Percentiles rank a stretch among this genome's conserved stretches.
phyloP scores from a whole-genome alignment of 2,329 filamentous ascomycete species.

The Fusarium sublunatum region DNA sequence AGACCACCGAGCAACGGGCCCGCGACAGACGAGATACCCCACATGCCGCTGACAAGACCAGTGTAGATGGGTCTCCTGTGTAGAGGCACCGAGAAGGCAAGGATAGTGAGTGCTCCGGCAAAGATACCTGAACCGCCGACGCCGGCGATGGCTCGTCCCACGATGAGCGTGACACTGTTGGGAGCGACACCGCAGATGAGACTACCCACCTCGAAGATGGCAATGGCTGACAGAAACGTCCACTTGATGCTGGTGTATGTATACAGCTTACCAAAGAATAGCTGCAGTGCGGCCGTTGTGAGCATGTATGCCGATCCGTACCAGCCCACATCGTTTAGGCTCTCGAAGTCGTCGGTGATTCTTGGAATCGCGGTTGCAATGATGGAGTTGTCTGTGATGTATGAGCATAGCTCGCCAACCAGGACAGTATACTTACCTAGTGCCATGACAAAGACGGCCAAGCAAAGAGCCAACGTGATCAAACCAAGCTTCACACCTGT shows the following conservation, averaged over 20 bases:
- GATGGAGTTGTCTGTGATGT: slow-evolving; percentile 51
- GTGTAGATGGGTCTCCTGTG: slow-evolving; percentile 50
- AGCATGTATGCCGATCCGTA: slow-evolving; percentile 60
- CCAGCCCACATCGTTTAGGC: slow-evolving; percentile 62
- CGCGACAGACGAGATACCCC: slow-evolving; percentile 57
- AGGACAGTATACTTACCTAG: slow-evolving; percentile 45
- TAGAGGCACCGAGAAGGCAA: slow-evolving; percentile 53
- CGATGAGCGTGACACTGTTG: slow-evolving; percentile 50
- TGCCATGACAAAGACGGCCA: slow-evolving; percentile 57
- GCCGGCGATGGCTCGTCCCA: slow-evolving; percentile 52
- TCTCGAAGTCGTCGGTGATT: slow-evolving; percentile 57
- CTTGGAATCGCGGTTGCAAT: slow-evolving; percentile 59
- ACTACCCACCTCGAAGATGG: slow-evolving; percentile 58
- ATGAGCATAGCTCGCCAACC: slow-evolving; percentile 5
- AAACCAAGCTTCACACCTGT: slow-evolving; percentile 46
- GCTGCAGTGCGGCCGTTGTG: slow-evolving; percentile 54
- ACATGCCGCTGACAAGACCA: slow-evolving; percentile 56
- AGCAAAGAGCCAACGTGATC: slow-evolving; percentile 53
- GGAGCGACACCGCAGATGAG: slow-evolving; percentile 54
- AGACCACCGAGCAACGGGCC: slow-evolving; percentile 52
- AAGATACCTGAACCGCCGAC: slow-evolving; percentile 60
- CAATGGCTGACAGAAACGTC: slow-evolving; percentile 53
- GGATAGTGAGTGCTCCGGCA: slow-evolving; percentile 57
- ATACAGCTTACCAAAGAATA: slow-evolving; percentile 57
- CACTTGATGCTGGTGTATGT: slow-evolving; percentile 59